Evolutionary conservation across 257 asterid genomes (phyloP).

Genomic region (Salvia miltiorrhiza): DNA sequence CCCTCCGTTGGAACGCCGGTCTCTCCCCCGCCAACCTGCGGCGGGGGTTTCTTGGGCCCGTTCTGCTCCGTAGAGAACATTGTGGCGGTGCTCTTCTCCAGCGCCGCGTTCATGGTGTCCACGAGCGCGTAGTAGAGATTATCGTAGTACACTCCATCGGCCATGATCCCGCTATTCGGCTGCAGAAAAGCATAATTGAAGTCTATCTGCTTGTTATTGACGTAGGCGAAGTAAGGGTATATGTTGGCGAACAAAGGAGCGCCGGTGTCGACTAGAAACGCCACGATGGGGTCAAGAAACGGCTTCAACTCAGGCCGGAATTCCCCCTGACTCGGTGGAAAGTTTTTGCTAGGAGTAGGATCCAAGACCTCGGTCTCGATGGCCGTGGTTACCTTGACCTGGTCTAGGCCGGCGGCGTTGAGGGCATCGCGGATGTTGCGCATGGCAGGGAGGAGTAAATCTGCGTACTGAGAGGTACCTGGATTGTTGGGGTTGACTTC

Average conservation of each 20-base stretch:
- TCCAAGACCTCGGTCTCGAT: background rate
- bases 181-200: constrained; percentile 8
- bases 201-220: background rate
- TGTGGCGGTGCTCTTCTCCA: constrained; percentile 16
- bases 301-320: constrained; percentile 10
- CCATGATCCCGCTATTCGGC: background rate
- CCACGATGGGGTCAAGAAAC: constrained; percentile 13
- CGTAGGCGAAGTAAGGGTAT: constrained; percentile 28
- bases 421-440: constrained; percentile 17
- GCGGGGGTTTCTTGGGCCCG: background rate
- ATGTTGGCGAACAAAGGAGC: constrained; percentile 26
- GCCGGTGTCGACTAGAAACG: background rate
- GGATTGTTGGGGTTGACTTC: constrained; percentile 28
- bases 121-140: constrained; percentile 21
- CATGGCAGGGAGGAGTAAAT: constrained; percentile 26
- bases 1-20: constrained; percentile 16
- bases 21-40: constrained; percentile 16
- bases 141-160: background rate
- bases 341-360: background rate
- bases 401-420: constrained; percentile 1
- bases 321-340: constrained; percentile 15
- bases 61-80: background rate
- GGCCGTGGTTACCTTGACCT: constrained; percentile 19
- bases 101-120: constrained; percentile 12
- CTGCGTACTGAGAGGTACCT: background rate